Conservation (phyloP, 352 stramenopile genomes). For the Phytopythium boreale region DNA sequence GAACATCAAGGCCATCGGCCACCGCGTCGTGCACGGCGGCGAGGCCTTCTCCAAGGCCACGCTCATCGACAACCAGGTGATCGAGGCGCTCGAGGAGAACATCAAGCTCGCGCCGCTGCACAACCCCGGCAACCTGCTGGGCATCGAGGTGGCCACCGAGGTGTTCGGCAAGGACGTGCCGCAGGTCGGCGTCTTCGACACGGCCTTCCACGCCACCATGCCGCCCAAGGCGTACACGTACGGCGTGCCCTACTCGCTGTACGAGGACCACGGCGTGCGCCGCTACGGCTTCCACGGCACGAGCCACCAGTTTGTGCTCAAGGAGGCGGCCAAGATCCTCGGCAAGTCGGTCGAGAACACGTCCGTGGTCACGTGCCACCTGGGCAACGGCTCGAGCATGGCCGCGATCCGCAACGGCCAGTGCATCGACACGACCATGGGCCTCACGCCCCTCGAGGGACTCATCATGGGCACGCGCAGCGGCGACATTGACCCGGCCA, state of each 20-base stretch:
- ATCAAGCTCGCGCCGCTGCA: slow-evolving; percentile 76
- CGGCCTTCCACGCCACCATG: slow-evolving; percentile 88
- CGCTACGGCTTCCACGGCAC: slow-evolving; percentile 92
- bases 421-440: slow-evolving; percentile 90
- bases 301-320: slow-evolving; percentile 82
- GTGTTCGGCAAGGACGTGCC: slow-evolving; percentile 59
- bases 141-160: slow-evolving; percentile 78
- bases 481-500: slow-evolving; percentile 82
- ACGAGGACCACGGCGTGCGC: slow-evolving; percentile 77
- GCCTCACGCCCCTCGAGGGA: slow-evolving; percentile 84
- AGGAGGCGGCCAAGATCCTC: slow-evolving; percentile 58
- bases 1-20: slow-evolving; percentile 72
- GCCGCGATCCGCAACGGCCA: slow-evolving; percentile 69
- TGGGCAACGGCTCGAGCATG: slow-evolving; percentile 87
- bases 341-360: slow-evolving; percentile 49
- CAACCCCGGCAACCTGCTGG: slow-evolving; percentile 85
- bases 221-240: slow-evolving; percentile 79
- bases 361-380: slow-evolving; percentile 85
- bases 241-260: slow-evolving; percentile 74
- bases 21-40: slow-evolving; percentile 88
- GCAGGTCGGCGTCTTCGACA: slow-evolving; percentile 90
- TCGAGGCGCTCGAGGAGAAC: slow-evolving; percentile 58
- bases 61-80: slow-evolving; percentile 48
- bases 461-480: slow-evolving; percentile 89
- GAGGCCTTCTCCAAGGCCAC: slow-evolving; percentile 63